Conservation (phyloP, 2,329 filamentous ascomycete species). For the Ophiostoma tasmaniense region DNA sequence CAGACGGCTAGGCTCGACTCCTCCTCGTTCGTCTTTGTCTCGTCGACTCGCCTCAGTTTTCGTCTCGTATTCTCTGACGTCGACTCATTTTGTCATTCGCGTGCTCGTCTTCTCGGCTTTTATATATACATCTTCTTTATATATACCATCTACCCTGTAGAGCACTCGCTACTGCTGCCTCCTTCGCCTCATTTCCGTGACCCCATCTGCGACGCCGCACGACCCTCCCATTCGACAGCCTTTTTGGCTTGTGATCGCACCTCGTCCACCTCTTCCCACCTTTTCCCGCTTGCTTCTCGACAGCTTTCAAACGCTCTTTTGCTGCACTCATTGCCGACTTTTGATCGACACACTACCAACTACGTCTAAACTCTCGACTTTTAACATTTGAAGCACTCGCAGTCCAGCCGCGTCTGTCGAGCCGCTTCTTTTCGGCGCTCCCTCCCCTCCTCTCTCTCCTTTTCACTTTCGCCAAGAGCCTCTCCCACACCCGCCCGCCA, state of each 20-base stretch:
- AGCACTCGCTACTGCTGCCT: not conserved
- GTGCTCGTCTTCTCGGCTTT: not conserved
- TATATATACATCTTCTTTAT: not conserved
- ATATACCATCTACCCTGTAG: not conserved
- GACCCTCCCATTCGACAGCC: not conserved
- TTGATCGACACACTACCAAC: not conserved
- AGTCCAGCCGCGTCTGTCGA: not conserved
- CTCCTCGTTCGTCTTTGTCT: not conserved
- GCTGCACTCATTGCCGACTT: too few species aligned
- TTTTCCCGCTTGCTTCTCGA: not conserved
- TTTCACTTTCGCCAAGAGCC: not conserved
- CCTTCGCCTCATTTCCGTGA: not conserved
- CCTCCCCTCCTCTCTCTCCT: constrained; percentile 4
- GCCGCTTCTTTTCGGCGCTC: constrained; percentile 5
- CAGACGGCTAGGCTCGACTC: not conserved
- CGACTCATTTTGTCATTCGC: not conserved
- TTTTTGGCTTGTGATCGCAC: constrained; percentile 2
- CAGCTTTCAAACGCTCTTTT: not conserved
- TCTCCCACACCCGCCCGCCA: constrained; percentile 34
- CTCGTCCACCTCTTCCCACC: too few species aligned
- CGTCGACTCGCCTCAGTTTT: not conserved
- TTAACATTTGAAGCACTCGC: not conserved
- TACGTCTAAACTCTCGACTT: not conserved
- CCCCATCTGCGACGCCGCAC: constrained; percentile 4
- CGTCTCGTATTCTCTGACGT: not conserved